phyloP scores from a whole-genome alignment of 2,329 filamentous ascomycete species.

The Fusarium annulatum region DNA sequence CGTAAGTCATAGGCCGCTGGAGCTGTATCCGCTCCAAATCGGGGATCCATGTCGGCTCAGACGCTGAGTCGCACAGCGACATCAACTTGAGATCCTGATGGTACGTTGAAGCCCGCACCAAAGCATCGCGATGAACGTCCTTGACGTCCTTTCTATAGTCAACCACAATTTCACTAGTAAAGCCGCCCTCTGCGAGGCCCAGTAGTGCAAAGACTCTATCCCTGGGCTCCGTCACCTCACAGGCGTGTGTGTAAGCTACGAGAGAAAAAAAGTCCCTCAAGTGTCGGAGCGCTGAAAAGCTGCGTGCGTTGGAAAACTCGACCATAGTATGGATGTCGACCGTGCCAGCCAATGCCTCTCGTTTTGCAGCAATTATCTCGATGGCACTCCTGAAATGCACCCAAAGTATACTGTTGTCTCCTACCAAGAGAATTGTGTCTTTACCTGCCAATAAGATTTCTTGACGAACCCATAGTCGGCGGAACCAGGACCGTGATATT shows the following conservation, averaged over 20 bases:
- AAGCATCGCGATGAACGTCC: neutral
- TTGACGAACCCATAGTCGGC: neutral
- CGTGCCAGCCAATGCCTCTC: neutral
- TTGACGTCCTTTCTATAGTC: neutral
- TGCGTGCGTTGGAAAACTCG: neutral
- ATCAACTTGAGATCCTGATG: neutral
- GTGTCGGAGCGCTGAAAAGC: neutral
- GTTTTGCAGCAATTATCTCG: neutral
- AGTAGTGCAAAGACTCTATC: neutral
- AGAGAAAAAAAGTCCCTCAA: constrained; percentile 1
- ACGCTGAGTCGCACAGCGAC: neutral
- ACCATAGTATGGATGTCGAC: neutral
- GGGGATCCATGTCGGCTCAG: neutral
- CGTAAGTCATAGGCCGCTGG: neutral
- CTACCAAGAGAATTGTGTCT: neutral
- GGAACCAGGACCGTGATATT: neutral
- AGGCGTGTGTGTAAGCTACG: neutral
- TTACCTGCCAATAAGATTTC: neutral
- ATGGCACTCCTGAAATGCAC: neutral
- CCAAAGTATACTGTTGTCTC: neutral
- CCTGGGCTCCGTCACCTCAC: neutral
- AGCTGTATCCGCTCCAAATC: constrained; percentile 1
- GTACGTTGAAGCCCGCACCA: neutral
- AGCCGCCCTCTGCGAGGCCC: neutral
- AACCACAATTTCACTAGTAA: neutral